phyloP scores from a whole-genome alignment of 2,329 filamentous ascomycete species.

The Alternaria conjuncta region DNA sequence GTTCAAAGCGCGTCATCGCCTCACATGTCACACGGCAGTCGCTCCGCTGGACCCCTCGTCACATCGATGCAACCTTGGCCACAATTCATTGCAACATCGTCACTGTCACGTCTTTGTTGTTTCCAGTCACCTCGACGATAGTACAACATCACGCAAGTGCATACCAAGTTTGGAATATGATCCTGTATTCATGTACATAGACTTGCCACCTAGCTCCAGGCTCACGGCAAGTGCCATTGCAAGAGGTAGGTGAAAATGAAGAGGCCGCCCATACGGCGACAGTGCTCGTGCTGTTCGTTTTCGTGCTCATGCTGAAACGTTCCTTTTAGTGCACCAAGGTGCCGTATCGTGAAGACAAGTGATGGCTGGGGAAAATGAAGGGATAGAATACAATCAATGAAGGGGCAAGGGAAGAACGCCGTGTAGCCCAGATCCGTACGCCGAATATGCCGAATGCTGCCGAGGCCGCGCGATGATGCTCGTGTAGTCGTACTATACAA shows the following conservation, averaged over 20 bases:
- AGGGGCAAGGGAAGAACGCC: conserved; percentile 13
- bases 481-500: conserved; percentile 47
- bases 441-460: conserved; percentile 39
- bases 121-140: neutral
- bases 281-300: conserved; percentile 6
- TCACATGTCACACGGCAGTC: neutral
- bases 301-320: conserved; percentile 20
- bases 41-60: conserved; percentile 1
- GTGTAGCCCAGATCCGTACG: conserved; percentile 27
- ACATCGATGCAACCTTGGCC: neutral
- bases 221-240: conserved; percentile 16
- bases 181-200: conserved; percentile 1
- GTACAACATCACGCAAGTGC: neutral
- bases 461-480: conserved; percentile 44
- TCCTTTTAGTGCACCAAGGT: conserved; percentile 24
- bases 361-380: neutral
- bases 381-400: conserved; percentile 17
- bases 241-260: neutral
- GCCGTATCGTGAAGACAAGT: conserved; percentile 23
- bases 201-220: conserved; percentile 18
- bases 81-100: neutral
- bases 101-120: neutral
- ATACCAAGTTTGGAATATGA: neutral
- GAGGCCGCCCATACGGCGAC: conserved; percentile 5
- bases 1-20: conserved; percentile 13